Base-by-base conservation (phyloP, 805 yeast species). In the Metschnikowia arizonensis region DNA sequence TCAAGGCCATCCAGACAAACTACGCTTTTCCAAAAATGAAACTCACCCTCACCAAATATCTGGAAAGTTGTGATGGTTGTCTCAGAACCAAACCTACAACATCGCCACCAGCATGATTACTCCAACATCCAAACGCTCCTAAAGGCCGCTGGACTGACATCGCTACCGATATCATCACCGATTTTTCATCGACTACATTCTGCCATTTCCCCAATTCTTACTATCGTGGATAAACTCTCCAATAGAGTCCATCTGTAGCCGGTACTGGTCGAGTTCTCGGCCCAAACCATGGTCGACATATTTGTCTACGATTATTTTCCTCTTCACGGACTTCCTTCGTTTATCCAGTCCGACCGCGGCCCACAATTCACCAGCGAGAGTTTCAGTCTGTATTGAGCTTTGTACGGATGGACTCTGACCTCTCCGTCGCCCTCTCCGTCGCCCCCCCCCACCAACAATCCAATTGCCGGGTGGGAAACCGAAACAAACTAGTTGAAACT, bases 131-230 rank as follows among this genome's bases (percentile, higher is more conserved):
- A 4, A 4, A 35, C 14, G 10, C 39, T 11, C 30, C 39, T n/a
- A 11, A 17, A 12, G 39, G 39, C 29, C 39, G 28, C 8, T 35
- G 39, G 39, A 35, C 39, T 3, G 29, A 35, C 25, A 35, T 35
- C 26, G 39, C 39, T 17, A 23, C 39, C 15, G 17, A 35, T 29
- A 17, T 35, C 39, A 35, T 35, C 25, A 35, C 39, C 11, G 39
- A 29, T 11, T 23, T 35, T 29, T 29, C 39, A 3, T 15, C 24
- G n/a, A 28, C 26, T 11, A 23, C 17, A 9, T 23, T 21, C 19
- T 14, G 26, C 15, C 15, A 23, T 17, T 29, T 14, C 29, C 26
- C 26, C 26, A 18, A 12, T 35, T 11, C 34, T 18, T 11, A 32
- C 34, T 8, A 18, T 32, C 25, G 24, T 19, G n/a, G 37, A 33